Percentiles rank a stretch among this genome's conserved stretches.
phyloP scores from a whole-genome alignment of 2,329 filamentous ascomycete species.

The Aspergillus quadricinctus region DNA sequence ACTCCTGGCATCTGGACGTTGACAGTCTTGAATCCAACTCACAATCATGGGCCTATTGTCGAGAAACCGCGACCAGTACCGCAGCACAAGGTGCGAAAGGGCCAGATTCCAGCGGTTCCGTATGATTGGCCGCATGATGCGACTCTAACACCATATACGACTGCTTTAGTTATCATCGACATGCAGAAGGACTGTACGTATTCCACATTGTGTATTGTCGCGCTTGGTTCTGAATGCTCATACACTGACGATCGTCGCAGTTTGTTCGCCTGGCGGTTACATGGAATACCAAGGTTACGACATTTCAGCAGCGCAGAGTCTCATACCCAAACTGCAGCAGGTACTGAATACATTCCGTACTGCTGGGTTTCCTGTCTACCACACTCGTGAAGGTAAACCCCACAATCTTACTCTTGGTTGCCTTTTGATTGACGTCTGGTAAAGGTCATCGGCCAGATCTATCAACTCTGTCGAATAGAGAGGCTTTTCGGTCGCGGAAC shows the following conservation, averaged over 20 bases:
- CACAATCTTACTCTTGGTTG: neutral
- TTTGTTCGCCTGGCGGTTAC: conserved; percentile 42
- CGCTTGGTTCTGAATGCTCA: neutral
- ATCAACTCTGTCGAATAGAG: conserved; percentile 53
- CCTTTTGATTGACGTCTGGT: neutral
- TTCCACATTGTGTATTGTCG: neutral
- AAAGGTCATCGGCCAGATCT: conserved; percentile 49
- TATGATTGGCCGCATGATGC: conserved; percentile 47
- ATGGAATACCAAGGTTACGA: conserved; percentile 44
- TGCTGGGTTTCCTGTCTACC: conserved; percentile 40
- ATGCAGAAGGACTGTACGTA: conserved; percentile 47
- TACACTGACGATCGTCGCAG: conserved; percentile 20
- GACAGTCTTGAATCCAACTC: conserved; percentile 38
- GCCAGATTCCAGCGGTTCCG: conserved; percentile 37
- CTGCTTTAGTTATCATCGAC: conserved; percentile 45
- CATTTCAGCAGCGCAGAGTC: conserved; percentile 34
- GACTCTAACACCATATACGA: conserved; percentile 42
- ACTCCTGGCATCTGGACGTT: conserved; percentile 43
- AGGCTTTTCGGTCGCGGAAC: conserved; percentile 50
- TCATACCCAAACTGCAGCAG: conserved; percentile 40
- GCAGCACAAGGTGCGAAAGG: conserved; percentile 43
- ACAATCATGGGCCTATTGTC: conserved; percentile 41
- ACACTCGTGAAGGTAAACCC: conserved; percentile 43
- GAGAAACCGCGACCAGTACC: conserved; percentile 39
- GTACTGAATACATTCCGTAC: conserved; percentile 37